phyloP scores from a whole-genome alignment of 2,329 filamentous ascomycete genomes.

The Zalaria sp. region DNA sequence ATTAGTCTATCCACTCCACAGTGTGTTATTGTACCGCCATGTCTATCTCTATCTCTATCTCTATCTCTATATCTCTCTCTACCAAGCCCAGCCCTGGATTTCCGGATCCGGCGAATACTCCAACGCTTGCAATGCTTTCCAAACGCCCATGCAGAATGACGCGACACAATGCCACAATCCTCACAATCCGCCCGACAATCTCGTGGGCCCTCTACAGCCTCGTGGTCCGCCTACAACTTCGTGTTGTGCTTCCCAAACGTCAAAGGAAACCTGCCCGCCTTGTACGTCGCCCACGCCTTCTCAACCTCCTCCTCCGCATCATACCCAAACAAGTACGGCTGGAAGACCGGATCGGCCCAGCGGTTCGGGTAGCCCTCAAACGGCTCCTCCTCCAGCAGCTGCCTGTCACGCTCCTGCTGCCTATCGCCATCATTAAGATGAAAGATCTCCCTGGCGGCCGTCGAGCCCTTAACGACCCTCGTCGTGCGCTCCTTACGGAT shows the following conservation, averaged over 20 bases:
- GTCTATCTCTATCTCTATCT: no score
- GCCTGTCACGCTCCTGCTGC: neutral
- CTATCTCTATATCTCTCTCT: no score
- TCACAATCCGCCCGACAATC: no score
- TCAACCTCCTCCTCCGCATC: neutral
- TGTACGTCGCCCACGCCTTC: neutral
- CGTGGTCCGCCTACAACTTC: neutral
- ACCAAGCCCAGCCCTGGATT: no score
- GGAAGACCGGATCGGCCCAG: neutral
- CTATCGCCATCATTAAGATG: neutral
- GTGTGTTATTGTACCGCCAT: no score
- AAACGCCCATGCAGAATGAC: no score
- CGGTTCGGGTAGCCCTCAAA: neutral
- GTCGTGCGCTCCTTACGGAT: constrained; percentile 27
- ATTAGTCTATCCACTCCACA: no score
- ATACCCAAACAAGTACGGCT: neutral
- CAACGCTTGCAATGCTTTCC: no score
- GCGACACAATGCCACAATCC: no score
- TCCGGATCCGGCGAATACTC: no score
- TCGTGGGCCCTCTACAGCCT: no score
- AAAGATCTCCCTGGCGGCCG: neutral
- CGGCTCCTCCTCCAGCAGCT: neutral
- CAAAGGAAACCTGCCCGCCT: neutral
- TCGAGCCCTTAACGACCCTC: neutral
- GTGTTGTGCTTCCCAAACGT: neutral